Base-by-base conservation (phyloP, 805 yeast species). In the Lipomyces chichibuensis region DNA sequence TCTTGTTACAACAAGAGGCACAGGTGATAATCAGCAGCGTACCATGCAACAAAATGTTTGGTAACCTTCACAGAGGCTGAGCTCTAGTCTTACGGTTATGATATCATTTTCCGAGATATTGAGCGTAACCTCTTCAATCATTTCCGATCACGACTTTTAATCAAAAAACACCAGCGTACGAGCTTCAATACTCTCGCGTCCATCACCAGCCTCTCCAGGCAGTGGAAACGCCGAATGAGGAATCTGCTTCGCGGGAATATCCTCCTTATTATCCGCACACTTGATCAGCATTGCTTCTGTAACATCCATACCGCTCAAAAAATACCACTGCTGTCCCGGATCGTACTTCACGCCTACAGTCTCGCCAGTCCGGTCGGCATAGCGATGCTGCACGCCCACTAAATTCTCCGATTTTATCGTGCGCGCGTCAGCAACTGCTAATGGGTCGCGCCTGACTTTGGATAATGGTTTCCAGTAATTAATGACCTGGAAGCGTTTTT, bases 401-500 rank as follows among this genome's bases (percentile, higher is more conserved):
- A 72, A 29, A 37, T 70, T 72, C 13, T 62, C 60, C 17, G 59
- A 59, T 6, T 35, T 33, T 49, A 62, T 63, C 13, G 65, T 27
- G 20, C 49, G 57, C 27, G 66, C 72, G 60, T 72, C 74, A 11
- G 69, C 74, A 13, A 72, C 55, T 11, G 73, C 74, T 9, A 72
- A 65, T 17, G 74, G 74, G 37, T 37, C 58, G 33, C 70, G 73
- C 32, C 65, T 58, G 29, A 68, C 67, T 20, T 65, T 64, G 54
- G 60, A 39, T 9, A 72, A 25, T 7, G 74, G 74, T 35, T 72
- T 67, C 74, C 74, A 72, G 64, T 72, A 73, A 59, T 72, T 72
- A 32, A 72, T 58, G 27, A 72, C 63, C 60, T 71, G 73, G 51
- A 70, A 66, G 23, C 74, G 66, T 52, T 65, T 62, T 23, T 43